Evolutionary conservation across 768 basidiomycete genomes (phyloP), one percentile per base, ranked within the genome.

Genomic region (Mycena indigotica): DNA sequence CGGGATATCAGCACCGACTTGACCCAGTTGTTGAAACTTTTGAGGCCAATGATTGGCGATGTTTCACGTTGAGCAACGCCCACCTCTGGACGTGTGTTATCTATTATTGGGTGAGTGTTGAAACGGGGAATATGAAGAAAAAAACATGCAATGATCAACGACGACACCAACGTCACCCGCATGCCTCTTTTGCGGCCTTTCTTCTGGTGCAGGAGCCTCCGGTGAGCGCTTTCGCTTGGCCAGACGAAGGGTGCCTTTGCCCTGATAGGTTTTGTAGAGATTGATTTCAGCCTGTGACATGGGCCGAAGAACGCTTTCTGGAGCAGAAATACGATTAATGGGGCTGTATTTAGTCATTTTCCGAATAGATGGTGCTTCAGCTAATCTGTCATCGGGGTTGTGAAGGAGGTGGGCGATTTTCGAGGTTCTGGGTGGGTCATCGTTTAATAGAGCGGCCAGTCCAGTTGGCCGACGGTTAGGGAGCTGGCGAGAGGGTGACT

Each of bases 11-110:
- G 80, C 17, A 98, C 95, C 10, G 93, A 94, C 72, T 99, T 99
- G 65, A 98, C 89, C 97, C 97, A 99, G 76, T 99, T 99, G 76
- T 99, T 99, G 77, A 98, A 99, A 69, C 83, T 89, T 73, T 97
- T 98, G 53, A 99, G 83, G 32, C 97, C 97, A 53, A 97, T 93
- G 65, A 98, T 99, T 40, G 95, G 93, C 5, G 95, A 98, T 17
- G 89, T 85, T 62, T 82, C 82, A 28, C 97, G 91, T 66, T 90
- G 86, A 10, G 85, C 79, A 28, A 93, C 84, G 55, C 93, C 94
- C 10, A 96, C 89, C 57, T 99, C 95, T 5, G 95, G 95, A 12
- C 97, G 85, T 15, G 85, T 82, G 71, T 99, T 98, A 73, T 99
- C 96, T 97, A 55, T 15, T 62, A 44, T 29, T 38, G 39, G 38